Conservation (phyloP, 2,329 filamentous ascomycete genomes). For the Lasiodiplodia citricola region DNA sequence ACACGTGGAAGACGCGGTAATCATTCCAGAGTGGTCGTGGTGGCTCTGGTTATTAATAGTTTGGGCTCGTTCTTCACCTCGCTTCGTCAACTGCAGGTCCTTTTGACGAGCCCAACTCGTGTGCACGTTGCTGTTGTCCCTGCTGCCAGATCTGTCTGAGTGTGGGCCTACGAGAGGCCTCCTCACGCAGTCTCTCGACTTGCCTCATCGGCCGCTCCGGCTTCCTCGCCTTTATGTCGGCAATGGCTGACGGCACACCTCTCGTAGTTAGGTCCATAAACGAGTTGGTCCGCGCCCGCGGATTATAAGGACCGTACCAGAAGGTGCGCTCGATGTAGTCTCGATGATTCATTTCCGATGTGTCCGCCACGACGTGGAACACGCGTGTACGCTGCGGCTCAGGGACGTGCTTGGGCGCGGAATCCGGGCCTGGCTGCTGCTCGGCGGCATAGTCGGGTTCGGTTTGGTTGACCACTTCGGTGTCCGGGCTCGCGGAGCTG, state of each 20-base stretch:
- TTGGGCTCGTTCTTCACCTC: background rate
- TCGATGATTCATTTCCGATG: constrained; percentile 45
- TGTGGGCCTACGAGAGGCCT: constrained; percentile 33
- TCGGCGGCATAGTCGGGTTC: background rate
- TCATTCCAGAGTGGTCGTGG: no score
- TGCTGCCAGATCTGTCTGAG: constrained; percentile 12
- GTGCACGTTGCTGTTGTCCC: background rate
- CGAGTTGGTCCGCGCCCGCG: background rate
- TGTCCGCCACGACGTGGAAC: constrained; percentile 50
- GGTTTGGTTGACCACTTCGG: background rate
- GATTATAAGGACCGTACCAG: constrained; percentile 26
- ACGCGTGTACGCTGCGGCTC: constrained; percentile 36
- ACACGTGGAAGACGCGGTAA: background rate
- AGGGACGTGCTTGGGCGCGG: constrained; percentile 25
- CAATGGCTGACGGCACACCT: constrained; percentile 23
- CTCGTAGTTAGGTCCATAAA: constrained; percentile 38
- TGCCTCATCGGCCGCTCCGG: constrained; percentile 8
- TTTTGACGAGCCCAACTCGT: background rate
- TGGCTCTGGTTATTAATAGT: background rate
- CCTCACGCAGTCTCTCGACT: constrained; percentile 39
- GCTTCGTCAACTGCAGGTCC: background rate
- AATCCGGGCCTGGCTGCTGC: constrained; percentile 8
- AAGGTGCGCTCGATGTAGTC: constrained; percentile 45
- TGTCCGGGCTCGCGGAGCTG: constrained; percentile 17
- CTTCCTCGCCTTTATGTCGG: constrained; percentile 19